phyloP scores from a whole-genome alignment of 768 basidiomycete genomes.

The Mrakia hoshinonis region DNA sequence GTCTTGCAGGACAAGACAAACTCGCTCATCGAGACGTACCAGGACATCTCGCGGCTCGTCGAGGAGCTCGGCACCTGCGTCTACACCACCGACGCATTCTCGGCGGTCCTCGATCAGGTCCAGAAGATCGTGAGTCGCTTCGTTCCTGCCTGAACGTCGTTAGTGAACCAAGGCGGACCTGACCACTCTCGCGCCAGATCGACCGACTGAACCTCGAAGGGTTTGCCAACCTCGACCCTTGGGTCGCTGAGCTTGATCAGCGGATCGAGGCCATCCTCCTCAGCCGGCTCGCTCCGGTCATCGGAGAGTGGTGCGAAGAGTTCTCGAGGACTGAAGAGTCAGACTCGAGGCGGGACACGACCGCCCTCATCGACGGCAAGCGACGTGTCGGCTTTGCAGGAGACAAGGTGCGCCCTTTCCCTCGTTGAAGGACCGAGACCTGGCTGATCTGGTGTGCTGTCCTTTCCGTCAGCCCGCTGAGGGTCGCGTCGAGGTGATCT shows the following conservation, averaged over 20 bases:
- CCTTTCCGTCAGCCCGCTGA: background rate
- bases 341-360: constrained; percentile 32
- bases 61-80: constrained; percentile 81
- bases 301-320: constrained; percentile 78
- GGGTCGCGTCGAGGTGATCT: constrained; percentile 57
- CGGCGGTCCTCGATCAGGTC: constrained; percentile 63
- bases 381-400: constrained; percentile 47
- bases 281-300: constrained; percentile 63
- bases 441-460: background rate
- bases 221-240: constrained; percentile 84
- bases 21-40: constrained; percentile 80
- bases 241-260: constrained; percentile 72
- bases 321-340: constrained; percentile 70
- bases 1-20: constrained; percentile 84
- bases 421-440: background rate
- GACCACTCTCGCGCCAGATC: constrained; percentile 50
- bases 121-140: constrained; percentile 64
- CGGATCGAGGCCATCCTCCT: constrained; percentile 74
- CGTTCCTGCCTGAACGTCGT: background rate
- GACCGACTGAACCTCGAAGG: constrained; percentile 93
- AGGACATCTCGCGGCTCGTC: constrained; percentile 71
- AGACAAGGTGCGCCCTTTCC: constrained; percentile 54
- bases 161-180: too few relatives aligned
- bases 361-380: constrained; percentile 20
- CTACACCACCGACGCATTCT: constrained; percentile 74